phyloP scores from a whole-genome alignment of 345 rosid genomes.

The Pseudoturritis turrita region DNA sequence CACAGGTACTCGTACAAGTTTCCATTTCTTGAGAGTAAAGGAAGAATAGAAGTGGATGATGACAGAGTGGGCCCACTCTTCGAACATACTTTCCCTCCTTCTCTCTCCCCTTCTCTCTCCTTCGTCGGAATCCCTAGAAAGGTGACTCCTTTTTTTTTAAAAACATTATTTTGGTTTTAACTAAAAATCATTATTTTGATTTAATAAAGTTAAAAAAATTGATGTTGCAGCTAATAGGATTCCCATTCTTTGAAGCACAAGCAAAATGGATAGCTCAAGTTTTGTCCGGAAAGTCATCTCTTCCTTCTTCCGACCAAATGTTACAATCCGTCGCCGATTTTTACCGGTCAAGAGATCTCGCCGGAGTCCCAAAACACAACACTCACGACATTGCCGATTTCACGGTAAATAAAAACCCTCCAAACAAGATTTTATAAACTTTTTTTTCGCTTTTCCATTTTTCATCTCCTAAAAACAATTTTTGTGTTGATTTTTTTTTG shows the following conservation, averaged over 20 bases:
- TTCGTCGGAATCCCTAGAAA: slow-evolving; percentile 86
- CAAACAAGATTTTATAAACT: no score
- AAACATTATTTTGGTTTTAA: no score
- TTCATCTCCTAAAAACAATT: background rate
- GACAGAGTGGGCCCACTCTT: slow-evolving; percentile 91
- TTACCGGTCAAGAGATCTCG: slow-evolving; percentile 57
- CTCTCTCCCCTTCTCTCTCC: slow-evolving; percentile 84
- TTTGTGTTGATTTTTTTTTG: background rate
- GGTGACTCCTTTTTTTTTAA: no score
- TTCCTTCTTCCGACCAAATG: slow-evolving; percentile 77
- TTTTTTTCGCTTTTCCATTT: no score
- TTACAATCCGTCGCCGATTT: slow-evolving; percentile 60
- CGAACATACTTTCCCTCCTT: slow-evolving; percentile 95
- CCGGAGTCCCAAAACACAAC: slow-evolving; percentile 64
- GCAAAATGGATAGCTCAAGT: slow-evolving; percentile 87
- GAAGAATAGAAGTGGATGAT: slow-evolving; percentile 77
- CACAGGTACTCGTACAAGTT: slow-evolving; percentile 75
- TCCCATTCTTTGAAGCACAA: slow-evolving; percentile 94
- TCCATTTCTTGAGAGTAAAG: slow-evolving; percentile 98
- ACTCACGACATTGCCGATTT: slow-evolving; percentile 78
- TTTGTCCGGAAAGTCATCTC: slow-evolving; percentile 64
- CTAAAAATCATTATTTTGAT: no score
- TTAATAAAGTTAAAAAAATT: no score
- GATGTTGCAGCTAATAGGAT: slow-evolving; percentile 86
- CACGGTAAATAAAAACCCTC: slow-evolving; percentile 36